Conservation (phyloP, 768 basidiomycete species). For the Termitomyces sp. region DNA sequence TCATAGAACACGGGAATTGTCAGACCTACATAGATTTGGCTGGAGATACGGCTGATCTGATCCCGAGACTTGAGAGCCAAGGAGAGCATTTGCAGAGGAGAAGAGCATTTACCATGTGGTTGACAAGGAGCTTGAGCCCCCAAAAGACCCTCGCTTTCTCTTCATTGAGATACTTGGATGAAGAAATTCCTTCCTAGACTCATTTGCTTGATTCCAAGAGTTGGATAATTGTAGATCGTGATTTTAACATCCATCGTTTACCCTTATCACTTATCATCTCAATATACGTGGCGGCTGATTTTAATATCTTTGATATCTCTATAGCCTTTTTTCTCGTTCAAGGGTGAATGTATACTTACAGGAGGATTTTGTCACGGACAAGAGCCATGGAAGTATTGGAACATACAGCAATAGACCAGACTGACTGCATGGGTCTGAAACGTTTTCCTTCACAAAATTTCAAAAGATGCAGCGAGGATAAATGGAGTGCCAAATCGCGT, state of each 20-base stretch:
- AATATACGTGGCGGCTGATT: no score
- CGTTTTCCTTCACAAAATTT: not conserved
- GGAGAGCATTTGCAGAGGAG: not conserved
- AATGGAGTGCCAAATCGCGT: not conserved
- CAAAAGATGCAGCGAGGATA: not conserved
- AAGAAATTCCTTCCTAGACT: not conserved
- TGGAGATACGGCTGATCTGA: not conserved
- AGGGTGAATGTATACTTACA: not conserved
- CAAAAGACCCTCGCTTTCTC: not conserved
- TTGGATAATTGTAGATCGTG: no score
- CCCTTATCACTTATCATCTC: no score
- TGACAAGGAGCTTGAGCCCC: not conserved
- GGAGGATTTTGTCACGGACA: no score
- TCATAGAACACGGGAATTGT: not conserved
- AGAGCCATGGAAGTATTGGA: not conserved
- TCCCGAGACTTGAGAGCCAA: not conserved
- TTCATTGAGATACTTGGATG: not conserved
- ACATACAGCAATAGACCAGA: not conserved
- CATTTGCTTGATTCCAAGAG: not conserved
- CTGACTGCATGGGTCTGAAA: not conserved
- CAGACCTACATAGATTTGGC: not conserved
- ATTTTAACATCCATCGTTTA: no score
- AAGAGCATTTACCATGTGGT: not conserved
- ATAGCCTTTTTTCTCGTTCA: not conserved
- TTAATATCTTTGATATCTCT: no score